Conservation (phyloP, 345 rosid genomes). For the Linum lewisii region DNA sequence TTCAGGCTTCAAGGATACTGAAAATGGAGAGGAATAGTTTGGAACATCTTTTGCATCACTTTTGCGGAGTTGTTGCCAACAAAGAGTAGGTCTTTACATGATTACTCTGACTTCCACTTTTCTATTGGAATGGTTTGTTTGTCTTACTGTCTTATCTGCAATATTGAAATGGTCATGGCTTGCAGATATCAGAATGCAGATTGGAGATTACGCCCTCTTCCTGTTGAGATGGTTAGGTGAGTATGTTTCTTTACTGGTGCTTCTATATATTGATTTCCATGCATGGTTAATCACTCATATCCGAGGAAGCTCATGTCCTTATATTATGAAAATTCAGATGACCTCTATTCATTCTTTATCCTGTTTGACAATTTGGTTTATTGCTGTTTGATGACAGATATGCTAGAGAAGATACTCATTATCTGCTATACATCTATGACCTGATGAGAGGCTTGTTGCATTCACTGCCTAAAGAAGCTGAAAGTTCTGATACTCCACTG, state of each 20-base stretch:
- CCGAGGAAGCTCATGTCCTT: no score
- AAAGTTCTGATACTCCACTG: conserved; percentile 44
- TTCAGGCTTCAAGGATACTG: conserved; percentile 80
- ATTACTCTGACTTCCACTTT: conserved; percentile 9
- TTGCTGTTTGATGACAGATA: conserved; percentile 43
- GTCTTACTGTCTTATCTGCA: conserved; percentile 5
- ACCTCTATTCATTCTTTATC: not conserved
- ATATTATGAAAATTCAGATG: no score
- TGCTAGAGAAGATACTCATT: conserved; percentile 96
- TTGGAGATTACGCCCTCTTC: conserved; percentile 95
- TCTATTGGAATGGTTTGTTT: not conserved
- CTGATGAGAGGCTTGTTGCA: conserved; percentile 46
- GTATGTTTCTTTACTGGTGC: not conserved
- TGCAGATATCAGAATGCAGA: conserved; percentile 94
- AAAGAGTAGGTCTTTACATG: conserved; percentile 50
- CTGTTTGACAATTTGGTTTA: not conserved
- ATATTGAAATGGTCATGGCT: conserved; percentile 19
- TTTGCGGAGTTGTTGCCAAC: conserved; percentile 73
- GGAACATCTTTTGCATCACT: conserved; percentile 66
- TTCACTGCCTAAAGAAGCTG: conserved; percentile 32
- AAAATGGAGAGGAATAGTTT: conserved; percentile 86
- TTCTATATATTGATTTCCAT: not conserved
- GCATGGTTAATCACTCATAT: not conserved
- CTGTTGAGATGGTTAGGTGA: conserved; percentile 75
- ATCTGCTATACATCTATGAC: conserved; percentile 72